Conservation (phyloP, 208 protist genomes). For the Acanthamoeba quina region DNA sequence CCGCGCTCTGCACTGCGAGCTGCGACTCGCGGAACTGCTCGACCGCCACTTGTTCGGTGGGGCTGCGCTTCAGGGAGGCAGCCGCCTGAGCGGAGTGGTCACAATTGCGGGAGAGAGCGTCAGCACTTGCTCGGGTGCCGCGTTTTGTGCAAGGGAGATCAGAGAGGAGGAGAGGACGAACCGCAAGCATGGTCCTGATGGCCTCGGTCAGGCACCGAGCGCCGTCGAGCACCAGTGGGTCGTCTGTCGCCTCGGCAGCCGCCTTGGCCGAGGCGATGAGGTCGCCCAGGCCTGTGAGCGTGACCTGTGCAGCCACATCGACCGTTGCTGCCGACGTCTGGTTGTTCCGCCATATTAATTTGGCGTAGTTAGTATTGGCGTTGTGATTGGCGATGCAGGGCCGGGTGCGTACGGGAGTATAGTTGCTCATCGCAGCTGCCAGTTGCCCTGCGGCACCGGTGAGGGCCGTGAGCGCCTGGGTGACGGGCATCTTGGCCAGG, state of each 20-base stretch:
- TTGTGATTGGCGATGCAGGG: neutral
- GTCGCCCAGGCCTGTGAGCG: conserved; percentile 20
- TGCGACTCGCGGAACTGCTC: conserved; percentile 59
- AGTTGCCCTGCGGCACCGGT: neutral
- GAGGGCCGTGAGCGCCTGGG: conserved; percentile 32
- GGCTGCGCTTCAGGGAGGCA: neutral
- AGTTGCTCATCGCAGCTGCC: neutral
- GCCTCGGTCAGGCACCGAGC: conserved; percentile 35
- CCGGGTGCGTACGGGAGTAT: neutral
- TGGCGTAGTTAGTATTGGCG: neutral
- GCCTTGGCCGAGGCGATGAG: conserved; percentile 55
- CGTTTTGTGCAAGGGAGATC: neutral
- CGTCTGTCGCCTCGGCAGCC: neutral
- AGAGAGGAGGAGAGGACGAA: neutral
- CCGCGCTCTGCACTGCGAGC: conserved; percentile 17
- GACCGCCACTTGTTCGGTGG: neutral
- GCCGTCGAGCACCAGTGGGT: conserved; percentile 23
- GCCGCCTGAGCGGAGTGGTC: neutral
- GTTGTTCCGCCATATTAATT: too few relatives aligned
- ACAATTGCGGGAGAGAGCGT: neutral
- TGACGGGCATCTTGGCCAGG: conserved; percentile 47
- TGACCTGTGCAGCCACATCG: neutral
- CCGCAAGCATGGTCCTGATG: conserved; percentile 4
- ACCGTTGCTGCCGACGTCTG: neutral
- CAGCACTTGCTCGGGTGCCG: neutral